Evolutionary conservation across 352 stramenopile species (phyloP), one percentile per base, ranked within the genome.

Genomic region (Globisporangium polare): DNA sequence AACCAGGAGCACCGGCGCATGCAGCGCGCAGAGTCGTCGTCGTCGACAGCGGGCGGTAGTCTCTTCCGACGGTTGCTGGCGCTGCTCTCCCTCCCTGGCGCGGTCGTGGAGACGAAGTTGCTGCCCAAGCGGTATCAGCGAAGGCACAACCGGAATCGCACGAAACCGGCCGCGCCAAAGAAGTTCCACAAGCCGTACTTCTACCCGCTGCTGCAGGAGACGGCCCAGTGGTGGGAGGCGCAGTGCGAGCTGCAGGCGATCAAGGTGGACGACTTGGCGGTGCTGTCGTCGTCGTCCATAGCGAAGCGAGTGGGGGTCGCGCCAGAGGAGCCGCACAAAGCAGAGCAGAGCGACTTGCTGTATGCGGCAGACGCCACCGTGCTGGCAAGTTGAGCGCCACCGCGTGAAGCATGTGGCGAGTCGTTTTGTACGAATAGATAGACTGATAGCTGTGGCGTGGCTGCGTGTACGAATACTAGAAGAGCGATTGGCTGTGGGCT

Each of bases 181-280:
- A 84, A 84, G 60, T 54, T 75, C 31, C 77, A 86, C 63, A 74
- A 79, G 62, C 71, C 77, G 24, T 78, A 77, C 51, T 89, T 89
- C 52, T 85, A 83, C 41, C 79, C 77, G n/a, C 49, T 86, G 46
- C 69, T 89, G 13, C 69, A 86, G 15, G 77, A 89, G 58, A 86
- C 79, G 0, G 71, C 67, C 12, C 61, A 79, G 63, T 88, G 78
- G 61, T 88, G 77, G 77, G 68, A 83, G 20, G 39, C 62, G 20
- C 69, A 71, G 18, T 45, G 47, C 52, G 57, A 46, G 33, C 43
- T 42, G 22, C 54, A 60, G 39, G 24, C 10, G n/a, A 55, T 62
- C 56, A 62, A 62, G 53, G 56, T 53, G 43, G 46, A 62, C 0
- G 22, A n/a, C 15, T 5, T 6, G 41, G 41, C 18, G 17, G 39